Conservation (phyloP, 768 basidiomycete species). For the Naganishia randhawae region DNA sequence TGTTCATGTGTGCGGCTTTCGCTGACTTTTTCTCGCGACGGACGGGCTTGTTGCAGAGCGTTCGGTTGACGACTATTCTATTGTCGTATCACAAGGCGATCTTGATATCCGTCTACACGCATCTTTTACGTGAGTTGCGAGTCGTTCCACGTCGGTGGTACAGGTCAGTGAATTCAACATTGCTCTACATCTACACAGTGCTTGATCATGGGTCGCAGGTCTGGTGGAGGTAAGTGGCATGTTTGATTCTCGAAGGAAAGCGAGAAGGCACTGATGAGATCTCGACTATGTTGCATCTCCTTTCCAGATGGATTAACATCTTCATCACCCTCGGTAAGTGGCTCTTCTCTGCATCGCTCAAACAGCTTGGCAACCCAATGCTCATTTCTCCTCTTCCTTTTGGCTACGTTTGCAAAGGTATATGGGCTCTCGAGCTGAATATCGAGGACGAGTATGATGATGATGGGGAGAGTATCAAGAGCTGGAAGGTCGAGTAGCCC, state of each 20-base stretch:
- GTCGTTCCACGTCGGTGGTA: not conserved
- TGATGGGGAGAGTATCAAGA: slow-evolving; percentile 40
- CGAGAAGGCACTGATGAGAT: too few species aligned
- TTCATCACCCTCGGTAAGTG: slow-evolving; percentile 21
- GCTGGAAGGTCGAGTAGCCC: slow-evolving; percentile 47
- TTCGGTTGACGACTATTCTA: slow-evolving; percentile 48
- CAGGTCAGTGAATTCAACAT: not conserved
- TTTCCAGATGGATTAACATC: slow-evolving; percentile 25
- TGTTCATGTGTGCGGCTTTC: not conserved
- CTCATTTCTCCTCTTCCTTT: not conserved
- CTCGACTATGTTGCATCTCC: not conserved
- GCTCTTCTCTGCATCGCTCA: not conserved
- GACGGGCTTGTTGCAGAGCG: slow-evolving; percentile 35
- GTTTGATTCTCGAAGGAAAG: slow-evolving; percentile 13
- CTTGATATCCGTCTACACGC: slow-evolving; percentile 51
- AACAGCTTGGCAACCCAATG: not conserved
- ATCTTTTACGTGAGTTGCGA: slow-evolving; percentile 45
- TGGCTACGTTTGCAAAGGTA: too few species aligned
- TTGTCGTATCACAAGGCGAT: slow-evolving; percentile 49
- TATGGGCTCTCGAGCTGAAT: slow-evolving; percentile 48
- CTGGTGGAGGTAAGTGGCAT: slow-evolving; percentile 50
- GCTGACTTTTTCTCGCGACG: not conserved
- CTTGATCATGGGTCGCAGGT: slow-evolving; percentile 49
- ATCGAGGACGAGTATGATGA: slow-evolving; percentile 48
- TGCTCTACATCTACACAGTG: slow-evolving; percentile 30